phyloP scores from a whole-genome alignment of 371 early-diverging fungal genomes.

The Rhizopus arrhizus region DNA sequence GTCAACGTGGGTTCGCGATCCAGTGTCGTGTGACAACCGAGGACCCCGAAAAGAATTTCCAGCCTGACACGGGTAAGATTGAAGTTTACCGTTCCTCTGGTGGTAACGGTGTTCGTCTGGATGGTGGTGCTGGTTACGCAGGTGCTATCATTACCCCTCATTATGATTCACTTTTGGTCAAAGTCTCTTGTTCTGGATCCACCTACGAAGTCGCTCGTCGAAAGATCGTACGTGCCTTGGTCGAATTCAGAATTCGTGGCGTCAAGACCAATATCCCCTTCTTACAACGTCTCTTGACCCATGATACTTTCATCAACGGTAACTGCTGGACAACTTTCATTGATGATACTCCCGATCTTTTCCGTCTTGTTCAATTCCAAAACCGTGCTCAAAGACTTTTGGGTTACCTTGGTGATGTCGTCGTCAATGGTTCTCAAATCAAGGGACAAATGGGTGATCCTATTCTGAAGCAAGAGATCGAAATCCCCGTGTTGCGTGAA shows the following conservation, averaged over 20 bases:
- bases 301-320: constrained; percentile 75
- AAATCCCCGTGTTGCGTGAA: constrained; percentile 59
- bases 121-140: constrained; percentile 87
- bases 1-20: constrained; percentile 85
- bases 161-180: constrained; percentile 96
- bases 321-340: constrained; percentile 96
- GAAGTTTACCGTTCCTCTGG: constrained; percentile 88
- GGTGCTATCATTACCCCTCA: constrained; percentile 92
- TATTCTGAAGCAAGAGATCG: constrained; percentile 59
- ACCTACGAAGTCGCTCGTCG: constrained; percentile 87
- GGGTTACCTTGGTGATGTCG: constrained; percentile 86
- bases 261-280: constrained; percentile 96
- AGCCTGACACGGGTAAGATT: constrained; percentile 94
- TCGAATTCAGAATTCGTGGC: constrained; percentile 95
- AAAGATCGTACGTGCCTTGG: constrained; percentile 84
- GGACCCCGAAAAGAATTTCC: constrained; percentile 85
- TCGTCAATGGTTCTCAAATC: constrained; percentile 90
- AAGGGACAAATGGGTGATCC: constrained; percentile 85
- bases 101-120: constrained; percentile 90
- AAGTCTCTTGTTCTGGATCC: constrained; percentile 85
- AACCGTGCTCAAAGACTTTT: constrained; percentile 90
- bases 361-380: constrained; percentile 70
- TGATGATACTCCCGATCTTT: constrained; percentile 91
- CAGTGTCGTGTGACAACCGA: constrained; percentile 97
- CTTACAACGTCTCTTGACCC: constrained; percentile 82